Base-by-base conservation (phyloP, 2,329 filamentous ascomycete species). In the Arachnomyces sp. region DNA sequence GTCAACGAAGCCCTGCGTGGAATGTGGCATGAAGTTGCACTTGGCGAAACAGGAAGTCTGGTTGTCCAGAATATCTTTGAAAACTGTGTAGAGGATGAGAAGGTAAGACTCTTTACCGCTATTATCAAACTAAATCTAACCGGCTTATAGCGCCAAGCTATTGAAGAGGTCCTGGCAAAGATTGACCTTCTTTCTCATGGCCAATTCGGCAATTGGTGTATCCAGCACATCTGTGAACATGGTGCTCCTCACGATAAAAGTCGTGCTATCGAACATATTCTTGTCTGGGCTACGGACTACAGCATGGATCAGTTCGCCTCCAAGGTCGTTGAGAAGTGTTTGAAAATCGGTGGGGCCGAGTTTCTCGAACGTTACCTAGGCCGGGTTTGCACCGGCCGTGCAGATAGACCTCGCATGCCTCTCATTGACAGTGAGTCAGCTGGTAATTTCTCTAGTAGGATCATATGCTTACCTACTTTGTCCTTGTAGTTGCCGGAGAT, bases 21-120 rank as follows among this genome's bases (percentile, higher is more conserved):
- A 44, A 96, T 96, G 88, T 98, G 92, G 92, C 89, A 96, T 57
- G 90, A 98, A 57, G 92, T 98, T 48, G 93, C 93, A 15, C 72
- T 96, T 38, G 92, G 92, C 28, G 92, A 98, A 71, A 98, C 93
- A 8, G 92, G 92, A 45, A 98, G 92, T 62, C 74, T 98, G 53
- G 92, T 98, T 34, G 93, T 98, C 36, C 92, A 98, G 66, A 98
- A 98, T 62, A 98, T 98, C 58, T 98, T 98, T 62, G 92, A 98
- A 69, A 98, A 98, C 57, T 98, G 92, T 56, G 77, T 96, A 21
- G 93, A 98, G 58, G 90, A 96, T 56, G 92, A 98, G 68, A 98
- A 98, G 80, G 88, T 90, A 70, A 48, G 70, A 28, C 12, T 29
- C 12, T 33, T 38, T 34, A 14, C 40, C 2, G 28, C 3, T 39